Evolutionary conservation across 2,329 filamentous ascomycete genomes (phyloP).

Genomic region (Calonectria multiphialidica): DNA sequence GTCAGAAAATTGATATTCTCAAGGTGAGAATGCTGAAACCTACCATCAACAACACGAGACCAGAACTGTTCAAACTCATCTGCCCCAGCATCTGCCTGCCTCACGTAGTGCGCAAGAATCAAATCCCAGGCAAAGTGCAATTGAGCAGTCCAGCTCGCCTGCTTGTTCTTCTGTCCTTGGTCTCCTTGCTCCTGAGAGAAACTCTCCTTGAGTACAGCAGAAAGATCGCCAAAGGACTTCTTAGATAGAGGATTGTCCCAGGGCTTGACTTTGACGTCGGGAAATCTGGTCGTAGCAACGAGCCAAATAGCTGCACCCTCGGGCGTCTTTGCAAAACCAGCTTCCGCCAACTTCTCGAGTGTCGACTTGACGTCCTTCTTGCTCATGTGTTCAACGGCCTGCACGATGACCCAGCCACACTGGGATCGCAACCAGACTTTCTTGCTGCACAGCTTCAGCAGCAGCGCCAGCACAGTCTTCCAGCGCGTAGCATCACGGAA

Average conservation of each 20-base stretch:
- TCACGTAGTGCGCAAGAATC: constrained; percentile 70
- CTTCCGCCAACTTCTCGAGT: constrained; percentile 71
- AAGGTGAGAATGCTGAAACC: constrained; percentile 45
- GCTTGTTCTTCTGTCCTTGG: constrained; percentile 63
- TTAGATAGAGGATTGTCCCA: constrained; percentile 84
- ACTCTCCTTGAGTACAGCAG: constrained; percentile 84
- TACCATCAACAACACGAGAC: constrained; percentile 87
- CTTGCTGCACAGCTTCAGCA: constrained; percentile 81
- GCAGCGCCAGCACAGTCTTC: constrained; percentile 76
- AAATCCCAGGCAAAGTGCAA: constrained; percentile 91
- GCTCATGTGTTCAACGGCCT: constrained; percentile 74
- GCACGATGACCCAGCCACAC: constrained; percentile 85
- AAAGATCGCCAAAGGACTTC: constrained; percentile 76
- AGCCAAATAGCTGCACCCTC: constrained; percentile 95
- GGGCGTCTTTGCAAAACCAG: constrained; percentile 81
- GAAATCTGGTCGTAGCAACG: constrained; percentile 73
- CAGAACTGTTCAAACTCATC: constrained; percentile 82
- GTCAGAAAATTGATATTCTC: constrained; percentile 36
- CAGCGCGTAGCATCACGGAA: constrained; percentile 72
- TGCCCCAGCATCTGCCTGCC: constrained; percentile 50
- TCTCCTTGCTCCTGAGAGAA: constrained; percentile 61
- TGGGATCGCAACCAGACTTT: constrained; percentile 92
- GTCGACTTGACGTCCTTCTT: constrained; percentile 71
- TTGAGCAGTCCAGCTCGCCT: constrained; percentile 82
- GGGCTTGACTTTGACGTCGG: constrained; percentile 72